Percentiles rank a stretch among this genome's conserved stretches.
phyloP scores from a whole-genome alignment of 495 filamentous ascomycete genomes.

The Talaromyces stipitatus region DNA sequence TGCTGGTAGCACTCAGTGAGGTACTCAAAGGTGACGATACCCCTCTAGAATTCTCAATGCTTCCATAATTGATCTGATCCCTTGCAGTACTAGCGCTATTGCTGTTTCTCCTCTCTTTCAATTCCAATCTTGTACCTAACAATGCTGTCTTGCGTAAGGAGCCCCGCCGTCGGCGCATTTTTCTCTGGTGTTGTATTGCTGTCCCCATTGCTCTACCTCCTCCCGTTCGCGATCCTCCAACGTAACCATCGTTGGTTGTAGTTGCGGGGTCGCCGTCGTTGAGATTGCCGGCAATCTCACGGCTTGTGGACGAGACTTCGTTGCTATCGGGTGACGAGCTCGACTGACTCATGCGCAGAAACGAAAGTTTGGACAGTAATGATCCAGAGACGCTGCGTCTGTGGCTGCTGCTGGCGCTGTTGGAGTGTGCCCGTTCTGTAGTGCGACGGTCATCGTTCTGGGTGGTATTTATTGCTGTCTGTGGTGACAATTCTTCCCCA shows the following conservation, averaged over 20 bases:
- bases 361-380: constrained; percentile 44
- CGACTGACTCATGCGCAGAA: constrained; percentile 45
- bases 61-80: not conserved
- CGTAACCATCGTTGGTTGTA: constrained; percentile 19
- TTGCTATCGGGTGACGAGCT: constrained; percentile 10
- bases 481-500: not conserved
- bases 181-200: constrained; percentile 51
- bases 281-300: constrained; percentile 28
- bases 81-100: constrained; percentile 7
- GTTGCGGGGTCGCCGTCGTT: constrained; percentile 31
- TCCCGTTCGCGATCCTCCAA: constrained; percentile 25
- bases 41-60: not conserved
- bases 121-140: constrained; percentile 54
- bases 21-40: not conserved
- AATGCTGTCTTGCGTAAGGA: constrained; percentile 75
- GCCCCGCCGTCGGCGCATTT: constrained; percentile 67
- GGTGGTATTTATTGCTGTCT: not conserved
- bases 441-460: not conserved
- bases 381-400: constrained; percentile 60
- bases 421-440: constrained; percentile 25
- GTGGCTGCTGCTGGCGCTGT: constrained; percentile 42
- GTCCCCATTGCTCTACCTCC: constrained; percentile 45
- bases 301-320: constrained; percentile 17
- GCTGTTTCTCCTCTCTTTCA: constrained; percentile 36
- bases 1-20: not conserved